Conservation (phyloP, 805 yeast genomes). For the Kuraishia piskuri region DNA sequence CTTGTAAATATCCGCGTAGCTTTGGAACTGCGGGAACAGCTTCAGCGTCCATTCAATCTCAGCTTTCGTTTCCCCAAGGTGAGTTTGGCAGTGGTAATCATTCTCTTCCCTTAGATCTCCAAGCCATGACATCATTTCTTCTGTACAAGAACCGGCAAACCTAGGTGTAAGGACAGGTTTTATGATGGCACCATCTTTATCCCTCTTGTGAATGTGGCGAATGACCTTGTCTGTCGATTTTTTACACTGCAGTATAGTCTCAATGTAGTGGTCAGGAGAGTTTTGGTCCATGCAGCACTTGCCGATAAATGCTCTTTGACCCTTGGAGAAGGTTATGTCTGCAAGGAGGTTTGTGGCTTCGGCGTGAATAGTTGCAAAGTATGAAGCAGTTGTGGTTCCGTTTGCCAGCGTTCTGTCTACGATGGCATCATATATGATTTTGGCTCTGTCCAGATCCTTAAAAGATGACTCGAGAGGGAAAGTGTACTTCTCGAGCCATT, state of each 20-base stretch:
- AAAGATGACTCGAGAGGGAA: conserved; percentile 80
- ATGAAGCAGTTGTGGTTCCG: conserved; percentile 91
- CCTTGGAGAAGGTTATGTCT: conserved; percentile 50
- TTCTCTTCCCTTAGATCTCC: conserved; percentile 40
- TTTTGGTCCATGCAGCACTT: conserved; percentile 90
- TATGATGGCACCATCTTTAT: conserved; percentile 40
- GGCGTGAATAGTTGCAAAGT: conserved; percentile 82
- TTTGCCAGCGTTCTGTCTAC: conserved; percentile 59
- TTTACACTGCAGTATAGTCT: conserved; percentile 42
- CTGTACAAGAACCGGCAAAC: conserved; percentile 79
- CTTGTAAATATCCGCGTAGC: conserved; percentile 71
- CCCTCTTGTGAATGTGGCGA: conserved; percentile 39
- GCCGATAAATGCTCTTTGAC: conserved; percentile 88
- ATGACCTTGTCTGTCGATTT: conserved; percentile 45
- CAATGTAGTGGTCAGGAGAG: conserved; percentile 64
- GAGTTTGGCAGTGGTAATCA: conserved; percentile 70
- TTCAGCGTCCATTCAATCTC: conserved; percentile 67
- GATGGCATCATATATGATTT: conserved; percentile 53
- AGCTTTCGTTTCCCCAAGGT: conserved; percentile 63
- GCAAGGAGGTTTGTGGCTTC: conserved; percentile 73
- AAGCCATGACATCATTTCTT: conserved; percentile 48
- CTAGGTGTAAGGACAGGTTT: conserved; percentile 80
- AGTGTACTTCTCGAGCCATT: conserved; percentile 84
- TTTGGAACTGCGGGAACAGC: conserved; percentile 59
- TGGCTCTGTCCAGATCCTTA: conserved; percentile 43